Base-by-base conservation (phyloP, 2,329 filamentous ascomycete species). In the Fusarium mexicanum region DNA sequence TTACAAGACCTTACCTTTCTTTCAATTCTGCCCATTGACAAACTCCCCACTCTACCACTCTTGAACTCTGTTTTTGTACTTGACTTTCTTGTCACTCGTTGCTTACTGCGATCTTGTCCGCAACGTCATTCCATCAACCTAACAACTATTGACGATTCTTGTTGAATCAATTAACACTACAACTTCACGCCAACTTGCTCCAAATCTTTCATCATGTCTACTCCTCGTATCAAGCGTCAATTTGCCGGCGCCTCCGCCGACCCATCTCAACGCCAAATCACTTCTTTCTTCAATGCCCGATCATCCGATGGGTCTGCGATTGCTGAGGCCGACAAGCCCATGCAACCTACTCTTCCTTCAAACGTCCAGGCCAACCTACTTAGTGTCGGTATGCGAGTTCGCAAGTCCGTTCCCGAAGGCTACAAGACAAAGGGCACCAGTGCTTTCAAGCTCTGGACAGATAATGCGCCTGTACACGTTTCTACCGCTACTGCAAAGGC, bases 361-460 rank as follows among this genome's bases (percentile, higher is more conserved):
- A 86, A 86, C 13, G 87, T 97, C 38, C 94, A 98, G 83, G 88
- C 95, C 41, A 93, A 93, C 71, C 91, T 98, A n/a, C 87, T 98
- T 47, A 94, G 89, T 78, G 96, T 98, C 73, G 96, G 96, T 78
- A 98, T 98, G 95, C 92, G 96, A 31, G 89, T 98, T 58, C 93
- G 96, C 80, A 98, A 98, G 85, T 93, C 93, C 17, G 93, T 98
- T 13, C 93, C 94, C 2, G 95, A 98, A 81, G 96, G 96, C 68
- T 98, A 98, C 88, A 97, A 97, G 85, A 97, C 94, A 4, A 82
- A 81, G 72, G 77, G 80, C 60, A 84, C 86, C 69, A 85, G 84
- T 74, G 82, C 79, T 55, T 90, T 90, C 79, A 84, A 86, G 53
- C 83, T 91, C 29, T 90, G 88, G 83, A 83, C 82, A 20, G 83